phyloP scores from a whole-genome alignment of 331 rosid genomes.

The Spiraea crenata region DNA sequence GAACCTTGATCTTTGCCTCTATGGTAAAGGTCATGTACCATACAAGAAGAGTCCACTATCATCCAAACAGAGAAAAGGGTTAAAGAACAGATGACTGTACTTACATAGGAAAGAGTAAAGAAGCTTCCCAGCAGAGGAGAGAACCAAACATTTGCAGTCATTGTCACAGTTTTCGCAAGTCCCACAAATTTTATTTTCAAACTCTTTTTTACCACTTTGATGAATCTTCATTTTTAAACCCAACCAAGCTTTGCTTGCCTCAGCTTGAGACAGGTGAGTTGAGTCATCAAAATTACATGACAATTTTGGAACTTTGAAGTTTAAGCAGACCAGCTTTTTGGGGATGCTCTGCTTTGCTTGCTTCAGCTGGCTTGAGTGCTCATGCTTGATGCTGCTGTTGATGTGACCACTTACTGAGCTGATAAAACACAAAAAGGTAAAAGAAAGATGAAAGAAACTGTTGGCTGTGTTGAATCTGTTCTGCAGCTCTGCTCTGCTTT shows the following conservation, averaged over 20 bases:
- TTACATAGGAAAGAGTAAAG: constrained; percentile 73
- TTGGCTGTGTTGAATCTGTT: no score
- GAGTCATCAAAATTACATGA: constrained; percentile 23
- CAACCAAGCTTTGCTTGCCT: constrained; percentile 29
- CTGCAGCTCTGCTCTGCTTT: not conserved
- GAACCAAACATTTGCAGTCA: constrained; percentile 39
- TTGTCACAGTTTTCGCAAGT: constrained; percentile 27
- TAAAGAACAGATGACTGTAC: constrained; percentile 24
- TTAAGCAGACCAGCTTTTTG: constrained; percentile 21
- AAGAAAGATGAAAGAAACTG: not conserved
- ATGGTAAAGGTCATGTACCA: no score
- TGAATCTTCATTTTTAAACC: constrained; percentile 5
- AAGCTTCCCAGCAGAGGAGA: constrained; percentile 70
- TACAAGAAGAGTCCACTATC: constrained; percentile 10
- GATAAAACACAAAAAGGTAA: not conserved
- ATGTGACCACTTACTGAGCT: constrained; percentile 44
- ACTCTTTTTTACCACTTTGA: constrained; percentile 5
- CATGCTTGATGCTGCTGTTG: constrained; percentile 17
- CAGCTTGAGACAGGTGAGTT: constrained; percentile 3
- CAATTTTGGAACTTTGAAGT: constrained; percentile 30
- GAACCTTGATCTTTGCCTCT: no score
- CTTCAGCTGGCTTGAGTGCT: not conserved
- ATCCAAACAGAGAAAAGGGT: no score
- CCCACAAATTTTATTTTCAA: not conserved
- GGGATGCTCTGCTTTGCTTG: constrained; percentile 4